Evolutionary conservation across 2,329 filamentous ascomycete genomes (phyloP).

Genomic region (Zelopaecilomyces penicillatus): DNA sequence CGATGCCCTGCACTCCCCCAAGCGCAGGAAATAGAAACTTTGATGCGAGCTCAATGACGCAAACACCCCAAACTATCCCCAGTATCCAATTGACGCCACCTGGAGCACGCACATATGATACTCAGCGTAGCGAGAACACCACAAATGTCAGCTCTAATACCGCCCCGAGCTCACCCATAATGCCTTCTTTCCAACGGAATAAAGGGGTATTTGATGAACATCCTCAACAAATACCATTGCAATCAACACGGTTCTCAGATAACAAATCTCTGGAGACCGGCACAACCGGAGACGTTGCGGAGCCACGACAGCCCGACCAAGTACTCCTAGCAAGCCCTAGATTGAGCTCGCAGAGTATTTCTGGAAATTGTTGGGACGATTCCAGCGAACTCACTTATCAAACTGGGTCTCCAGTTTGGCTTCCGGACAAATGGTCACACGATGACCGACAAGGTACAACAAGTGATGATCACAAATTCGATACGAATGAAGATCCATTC

Average conservation of each 20-base stretch:
- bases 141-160: conserved; percentile 14
- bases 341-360: too few species aligned
- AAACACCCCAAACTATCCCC: conserved; percentile 6
- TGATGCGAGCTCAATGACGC: not conserved
- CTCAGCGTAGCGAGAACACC: too few species aligned
- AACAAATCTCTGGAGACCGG: conserved; percentile 11
- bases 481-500: conserved; percentile 27
- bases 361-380: conserved; percentile 6
- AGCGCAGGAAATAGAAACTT: conserved; percentile 19
- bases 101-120: not conserved
- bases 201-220: not conserved
- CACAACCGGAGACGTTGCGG: conserved; percentile 15
- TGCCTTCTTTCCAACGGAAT: conserved; percentile 17
- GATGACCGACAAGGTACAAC: conserved; percentile 19
- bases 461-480: conserved; percentile 25
- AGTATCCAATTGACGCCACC: conserved; percentile 13
- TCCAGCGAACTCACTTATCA: conserved; percentile 4
- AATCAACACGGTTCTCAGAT: too few species aligned
- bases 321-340: conserved; percentile 14
- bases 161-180: conserved; percentile 26
- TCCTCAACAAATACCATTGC: too few species aligned
- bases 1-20: conserved; percentile 19
- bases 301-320: conserved; percentile 17
- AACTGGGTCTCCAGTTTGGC: conserved; percentile 22
- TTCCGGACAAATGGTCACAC: conserved; percentile 29